These are phyloP conservation scores for Emergomyces orientalis DNA, from an alignment of 2,329 filamentous ascomycete genomes.

Conservation along the genomic window DNA sequence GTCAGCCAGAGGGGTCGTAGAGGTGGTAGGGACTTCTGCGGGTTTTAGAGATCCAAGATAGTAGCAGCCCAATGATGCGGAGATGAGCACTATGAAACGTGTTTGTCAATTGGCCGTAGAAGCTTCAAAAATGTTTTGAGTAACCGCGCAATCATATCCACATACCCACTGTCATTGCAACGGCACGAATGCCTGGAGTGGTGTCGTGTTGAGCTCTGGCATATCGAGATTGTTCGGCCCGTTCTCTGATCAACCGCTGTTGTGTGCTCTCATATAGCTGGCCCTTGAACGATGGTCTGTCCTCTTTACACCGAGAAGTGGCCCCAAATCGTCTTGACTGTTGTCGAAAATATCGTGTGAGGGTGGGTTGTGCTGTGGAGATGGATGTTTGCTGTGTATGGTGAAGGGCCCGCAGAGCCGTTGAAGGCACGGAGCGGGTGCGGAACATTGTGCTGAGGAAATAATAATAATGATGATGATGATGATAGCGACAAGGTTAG, in stretches of 20 bases:
- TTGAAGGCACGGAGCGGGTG: slow-evolving; percentile 10
- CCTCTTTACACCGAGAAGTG: slow-evolving; percentile 4
- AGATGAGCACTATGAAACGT: slow-evolving; percentile 38
- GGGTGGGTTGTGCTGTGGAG: neutral
- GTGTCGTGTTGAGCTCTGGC: slow-evolving; percentile 37
- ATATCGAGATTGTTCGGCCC: slow-evolving; percentile 46
- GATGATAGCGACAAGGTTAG: neutral
- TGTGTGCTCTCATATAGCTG: slow-evolving; percentile 55
- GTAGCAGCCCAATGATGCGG: slow-evolving; percentile 46
- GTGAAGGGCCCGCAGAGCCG: slow-evolving; percentile 6
- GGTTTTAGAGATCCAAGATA: slow-evolving; percentile 46
- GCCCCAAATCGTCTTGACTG: slow-evolving; percentile 1
- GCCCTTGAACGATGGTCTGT: slow-evolving; percentile 41
- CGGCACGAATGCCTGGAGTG: slow-evolving; percentile 28
- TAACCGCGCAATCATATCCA: slow-evolving; percentile 17
- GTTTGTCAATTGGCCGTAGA: slow-evolving; percentile 11
- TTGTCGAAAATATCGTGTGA: slow-evolving; percentile 2
- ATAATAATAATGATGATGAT: neutral
- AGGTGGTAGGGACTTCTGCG: slow-evolving; percentile 39
- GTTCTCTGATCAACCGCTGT: slow-evolving; percentile 49
- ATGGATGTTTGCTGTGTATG: slow-evolving; percentile 4
- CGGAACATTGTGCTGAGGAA: slow-evolving; percentile 10
- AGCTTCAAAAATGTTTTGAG: neutral
- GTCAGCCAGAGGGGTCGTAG: slow-evolving; percentile 47
- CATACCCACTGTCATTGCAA: slow-evolving; percentile 28